Percentiles rank a stretch among this genome's conserved stretches.
These are phyloP conservation scores for Phanerochaete carnosa DNA, from an alignment of 768 basidiomycete species.

Conservation along the genomic window DNA sequence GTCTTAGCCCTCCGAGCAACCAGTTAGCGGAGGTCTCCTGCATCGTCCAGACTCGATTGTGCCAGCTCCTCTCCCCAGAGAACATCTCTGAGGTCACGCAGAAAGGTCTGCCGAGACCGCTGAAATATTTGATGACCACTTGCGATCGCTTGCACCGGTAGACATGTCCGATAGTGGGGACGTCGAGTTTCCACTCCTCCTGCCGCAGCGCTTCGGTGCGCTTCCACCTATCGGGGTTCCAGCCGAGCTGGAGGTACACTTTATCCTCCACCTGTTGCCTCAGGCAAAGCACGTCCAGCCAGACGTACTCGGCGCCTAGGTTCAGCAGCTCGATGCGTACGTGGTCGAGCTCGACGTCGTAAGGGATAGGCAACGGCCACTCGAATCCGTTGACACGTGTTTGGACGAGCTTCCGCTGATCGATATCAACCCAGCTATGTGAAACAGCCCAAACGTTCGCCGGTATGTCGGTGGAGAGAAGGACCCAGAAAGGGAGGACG, in stretches of 20 bases:
- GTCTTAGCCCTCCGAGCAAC: neutral
- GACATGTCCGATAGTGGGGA: constrained; percentile 1
- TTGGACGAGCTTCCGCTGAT: neutral
- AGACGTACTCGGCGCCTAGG: neutral
- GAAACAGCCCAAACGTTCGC: constrained; percentile 1
- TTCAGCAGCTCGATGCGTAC: constrained; percentile 6
- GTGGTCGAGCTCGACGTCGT: neutral
- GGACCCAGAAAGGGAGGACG: neutral
- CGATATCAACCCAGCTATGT: neutral
- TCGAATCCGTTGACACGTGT: neutral
- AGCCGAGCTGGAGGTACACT: too few species aligned
- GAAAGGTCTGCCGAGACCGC: neutral
- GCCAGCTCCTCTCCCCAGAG: neutral
- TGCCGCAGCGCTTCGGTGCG: neutral
- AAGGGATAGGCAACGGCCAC: constrained; percentile 3
- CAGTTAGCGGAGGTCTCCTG: neutral
- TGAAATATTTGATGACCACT: neutral
- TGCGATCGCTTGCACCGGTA: neutral
- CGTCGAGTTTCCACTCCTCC: constrained; percentile 6
- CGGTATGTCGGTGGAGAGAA: neutral
- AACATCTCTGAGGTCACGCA: neutral
- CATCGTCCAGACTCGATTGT: constrained; percentile 5
- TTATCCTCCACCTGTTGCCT: neutral
- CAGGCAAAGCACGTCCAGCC: constrained; percentile 1
- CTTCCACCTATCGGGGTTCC: neutral